A percentile compares a stretch with the other conserved stretches of the same genome.
Conservation (phyloP, 345 rosid genomes). For the Dipteronia dyeriana region DNA sequence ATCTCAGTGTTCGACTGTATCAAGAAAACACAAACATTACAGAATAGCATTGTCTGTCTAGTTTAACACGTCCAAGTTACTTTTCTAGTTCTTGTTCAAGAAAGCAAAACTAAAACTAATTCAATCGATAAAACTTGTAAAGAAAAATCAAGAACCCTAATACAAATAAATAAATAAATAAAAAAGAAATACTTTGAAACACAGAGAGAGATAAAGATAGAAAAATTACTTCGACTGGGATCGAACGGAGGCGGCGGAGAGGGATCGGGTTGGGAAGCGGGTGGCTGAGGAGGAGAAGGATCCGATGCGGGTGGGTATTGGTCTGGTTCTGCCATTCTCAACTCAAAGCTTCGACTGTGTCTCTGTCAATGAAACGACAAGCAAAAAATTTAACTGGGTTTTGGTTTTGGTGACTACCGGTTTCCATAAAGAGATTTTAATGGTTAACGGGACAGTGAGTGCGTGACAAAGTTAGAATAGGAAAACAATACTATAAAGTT, state of each 20-base stretch:
- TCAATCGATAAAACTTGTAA: slow-evolving; percentile 21
- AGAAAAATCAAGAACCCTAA: slow-evolving; percentile 18
- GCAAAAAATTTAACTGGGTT: too few relatives aligned
- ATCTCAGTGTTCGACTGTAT: neutral
- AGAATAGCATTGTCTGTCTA: neutral
- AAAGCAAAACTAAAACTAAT: neutral
- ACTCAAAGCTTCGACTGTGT: too few relatives aligned
- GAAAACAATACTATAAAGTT: too few relatives aligned
- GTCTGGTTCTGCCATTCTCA: slow-evolving; percentile 24
- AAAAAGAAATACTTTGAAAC: neutral
- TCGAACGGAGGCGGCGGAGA: slow-evolving; percentile 50
- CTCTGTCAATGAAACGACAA: too few relatives aligned
- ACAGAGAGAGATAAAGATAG: slow-evolving; percentile 2
- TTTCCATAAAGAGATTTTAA: too few relatives aligned
- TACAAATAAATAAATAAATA: slow-evolving; percentile 2
- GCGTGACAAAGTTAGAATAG: too few relatives aligned
- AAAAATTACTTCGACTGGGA: slow-evolving; percentile 78
- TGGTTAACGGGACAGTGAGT: too few relatives aligned
- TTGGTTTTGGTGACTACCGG: too few relatives aligned
- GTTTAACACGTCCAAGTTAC: neutral
- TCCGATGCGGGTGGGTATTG: slow-evolving; percentile 30
- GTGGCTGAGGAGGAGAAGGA: slow-evolving; percentile 20
- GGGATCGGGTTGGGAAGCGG: slow-evolving; percentile 19
- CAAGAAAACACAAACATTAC: neutral
- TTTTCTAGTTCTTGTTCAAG: neutral